Percentiles rank a stretch among this genome's conserved stretches.
These are phyloP conservation scores for Calonectria fujianensis DNA, from an alignment of 2,329 filamentous ascomycete genomes.

Conservation along the genomic window DNA sequence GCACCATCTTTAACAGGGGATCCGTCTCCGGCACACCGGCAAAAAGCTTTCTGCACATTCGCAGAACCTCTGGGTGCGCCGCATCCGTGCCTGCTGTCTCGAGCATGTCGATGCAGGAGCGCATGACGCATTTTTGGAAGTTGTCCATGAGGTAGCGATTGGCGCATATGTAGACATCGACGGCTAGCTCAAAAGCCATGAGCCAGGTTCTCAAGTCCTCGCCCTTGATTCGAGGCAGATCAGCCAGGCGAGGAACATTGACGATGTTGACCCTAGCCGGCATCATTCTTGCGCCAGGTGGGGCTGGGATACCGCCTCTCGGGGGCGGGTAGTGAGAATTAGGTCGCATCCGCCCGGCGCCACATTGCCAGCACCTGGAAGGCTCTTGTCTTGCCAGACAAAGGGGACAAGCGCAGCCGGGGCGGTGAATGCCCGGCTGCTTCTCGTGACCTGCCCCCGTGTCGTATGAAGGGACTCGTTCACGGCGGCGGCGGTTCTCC, in stretches of 20 bases:
- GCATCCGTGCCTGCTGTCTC: slow-evolving; percentile 65
- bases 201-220: slow-evolving; percentile 70
- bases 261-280: slow-evolving; percentile 24
- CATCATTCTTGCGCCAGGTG: slow-evolving; percentile 16
- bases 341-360: slow-evolving; percentile 45
- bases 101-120: slow-evolving; percentile 67
- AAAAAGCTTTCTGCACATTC: slow-evolving; percentile 65
- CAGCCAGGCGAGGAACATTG: slow-evolving; percentile 23
- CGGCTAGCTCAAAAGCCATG: slow-evolving; percentile 66
- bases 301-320: slow-evolving; percentile 11
- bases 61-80: slow-evolving; percentile 65
- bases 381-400: slow-evolving; percentile 56
- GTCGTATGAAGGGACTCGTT: slow-evolving; percentile 33
- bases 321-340: slow-evolving; percentile 26
- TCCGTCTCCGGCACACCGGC: slow-evolving; percentile 66
- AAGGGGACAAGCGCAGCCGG: slow-evolving; percentile 65
- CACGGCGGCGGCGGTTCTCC: slow-evolving; percentile 45
- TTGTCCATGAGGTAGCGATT: slow-evolving; percentile 68
- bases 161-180: slow-evolving; percentile 71
- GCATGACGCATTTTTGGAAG: slow-evolving; percentile 65
- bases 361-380: slow-evolving; percentile 52
- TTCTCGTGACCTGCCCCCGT: slow-evolving; percentile 58
- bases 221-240: slow-evolving; percentile 59
- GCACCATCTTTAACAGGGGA: slow-evolving; percentile 67
- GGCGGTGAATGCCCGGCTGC: slow-evolving; percentile 66